Conservation (phyloP, 1,284 basidiomycete genomes). For the Takashimella tepidaria region DNA sequence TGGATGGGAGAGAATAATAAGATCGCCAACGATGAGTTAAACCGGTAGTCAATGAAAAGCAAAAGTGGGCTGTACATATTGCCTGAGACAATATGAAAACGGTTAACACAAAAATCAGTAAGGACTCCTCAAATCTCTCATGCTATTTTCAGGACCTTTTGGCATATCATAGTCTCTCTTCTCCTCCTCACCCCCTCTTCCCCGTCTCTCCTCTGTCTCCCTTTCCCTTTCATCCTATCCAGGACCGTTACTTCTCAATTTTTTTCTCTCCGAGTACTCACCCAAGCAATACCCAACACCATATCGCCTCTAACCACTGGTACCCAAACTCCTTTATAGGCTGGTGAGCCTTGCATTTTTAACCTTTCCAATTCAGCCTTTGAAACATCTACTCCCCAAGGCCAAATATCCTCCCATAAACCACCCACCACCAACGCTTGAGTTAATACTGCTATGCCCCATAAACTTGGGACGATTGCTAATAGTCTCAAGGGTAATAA, state of each 20-base stretch:
- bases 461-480: constrained; percentile 38
- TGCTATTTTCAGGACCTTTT: background rate
- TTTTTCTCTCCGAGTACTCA: constrained; percentile 25
- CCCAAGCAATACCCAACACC: constrained; percentile 39
- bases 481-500: constrained; percentile 33
- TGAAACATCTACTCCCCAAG: constrained; percentile 41
- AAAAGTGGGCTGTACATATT: constrained; percentile 46
- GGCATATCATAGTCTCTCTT: background rate
- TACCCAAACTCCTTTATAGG: constrained; percentile 24
- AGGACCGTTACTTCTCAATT: too few species aligned
- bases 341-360: constrained; percentile 19
- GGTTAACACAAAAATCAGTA: background rate
- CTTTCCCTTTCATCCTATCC: too few species aligned
- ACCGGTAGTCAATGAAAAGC: constrained; percentile 48
- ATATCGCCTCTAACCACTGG: constrained; percentile 31
- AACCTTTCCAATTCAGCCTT: constrained; percentile 37
- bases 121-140: background rate
- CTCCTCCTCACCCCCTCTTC: too few species aligned
- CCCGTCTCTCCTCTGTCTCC: too few species aligned
- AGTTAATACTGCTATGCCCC: constrained; percentile 35
- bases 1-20: constrained; percentile 48
- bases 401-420: constrained; percentile 38
- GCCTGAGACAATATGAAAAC: constrained; percentile 24
- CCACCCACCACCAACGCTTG: constrained; percentile 31
- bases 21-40: constrained; percentile 48